phyloP scores from a whole-genome alignment of 2,329 filamentous ascomycete species.

The Colletotrichum sp. region DNA sequence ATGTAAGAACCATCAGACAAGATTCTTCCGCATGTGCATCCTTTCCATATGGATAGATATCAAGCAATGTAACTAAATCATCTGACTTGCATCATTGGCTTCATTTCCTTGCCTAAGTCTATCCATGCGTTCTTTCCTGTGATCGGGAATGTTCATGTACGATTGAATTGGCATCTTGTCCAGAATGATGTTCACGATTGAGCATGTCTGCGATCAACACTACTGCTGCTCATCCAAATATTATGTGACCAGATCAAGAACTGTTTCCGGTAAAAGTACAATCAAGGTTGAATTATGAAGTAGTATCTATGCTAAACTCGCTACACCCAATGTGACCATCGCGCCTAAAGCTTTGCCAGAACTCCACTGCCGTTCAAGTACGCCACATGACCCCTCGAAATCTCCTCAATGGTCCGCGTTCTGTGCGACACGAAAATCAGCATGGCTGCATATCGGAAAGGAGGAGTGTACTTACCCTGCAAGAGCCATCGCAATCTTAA shows the following conservation, averaged over 20 bases:
- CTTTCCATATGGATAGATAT: background rate
- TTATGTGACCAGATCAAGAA: background rate
- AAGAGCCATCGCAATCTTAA: slow-evolving; percentile 31
- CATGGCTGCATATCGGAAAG: no score
- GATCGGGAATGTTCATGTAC: background rate
- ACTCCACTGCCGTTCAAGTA: slow-evolving; percentile 16
- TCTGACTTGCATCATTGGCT: background rate
- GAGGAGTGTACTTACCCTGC: background rate
- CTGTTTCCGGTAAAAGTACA: background rate
- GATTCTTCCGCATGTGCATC: background rate
- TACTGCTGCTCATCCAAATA: background rate
- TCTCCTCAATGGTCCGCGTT: slow-evolving; percentile 14
- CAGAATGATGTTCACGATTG: background rate
- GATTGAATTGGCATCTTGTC: background rate
- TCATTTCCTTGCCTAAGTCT: background rate
- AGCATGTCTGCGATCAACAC: background rate
- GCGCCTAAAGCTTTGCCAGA: slow-evolving; percentile 16
- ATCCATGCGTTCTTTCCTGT: background rate
- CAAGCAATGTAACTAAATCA: background rate
- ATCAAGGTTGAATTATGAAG: background rate
- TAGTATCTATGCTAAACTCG: background rate
- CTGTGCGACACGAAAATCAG: slow-evolving; percentile 17
- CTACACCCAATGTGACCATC: background rate
- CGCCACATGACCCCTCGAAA: slow-evolving; percentile 17
- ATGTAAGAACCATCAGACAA: background rate